Conservation (phyloP, 345 rosid species). For the Gossypioides kirkii region DNA sequence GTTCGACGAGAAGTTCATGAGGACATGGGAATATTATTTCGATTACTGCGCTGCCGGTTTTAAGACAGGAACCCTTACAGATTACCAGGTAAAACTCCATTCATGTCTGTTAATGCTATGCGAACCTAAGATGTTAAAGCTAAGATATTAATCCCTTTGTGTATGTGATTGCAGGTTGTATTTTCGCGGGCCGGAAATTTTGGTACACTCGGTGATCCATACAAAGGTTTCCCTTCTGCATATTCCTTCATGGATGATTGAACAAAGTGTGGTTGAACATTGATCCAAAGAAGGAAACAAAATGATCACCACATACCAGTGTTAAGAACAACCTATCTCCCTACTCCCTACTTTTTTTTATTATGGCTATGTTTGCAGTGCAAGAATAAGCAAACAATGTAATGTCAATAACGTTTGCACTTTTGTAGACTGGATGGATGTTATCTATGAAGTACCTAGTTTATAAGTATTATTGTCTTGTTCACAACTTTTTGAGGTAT, state of each 20-base stretch:
- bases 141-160: neutral
- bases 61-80: slow-evolving; percentile 56
- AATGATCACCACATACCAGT: neutral
- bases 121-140: neutral
- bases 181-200: slow-evolving; percentile 67
- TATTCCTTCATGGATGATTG: neutral
- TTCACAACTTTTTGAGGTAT: neutral
- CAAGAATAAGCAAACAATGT: neutral
- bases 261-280: neutral
- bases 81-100: slow-evolving; percentile 50
- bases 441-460: neutral
- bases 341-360: neutral
- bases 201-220: slow-evolving; percentile 36
- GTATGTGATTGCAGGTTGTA: slow-evolving; percentile 41
- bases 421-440: neutral
- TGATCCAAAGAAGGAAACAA: neutral
- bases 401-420: neutral
- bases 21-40: slow-evolving; percentile 95
- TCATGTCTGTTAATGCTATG: neutral
- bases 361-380: neutral
- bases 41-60: slow-evolving; percentile 87
- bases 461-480: neutral
- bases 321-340: neutral
- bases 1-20: slow-evolving; percentile 61
- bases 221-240: slow-evolving; percentile 6